These are phyloP conservation scores for Fraxinus floribunda DNA, from an alignment of 305 asterid genomes.

Conservation along the genomic window DNA sequence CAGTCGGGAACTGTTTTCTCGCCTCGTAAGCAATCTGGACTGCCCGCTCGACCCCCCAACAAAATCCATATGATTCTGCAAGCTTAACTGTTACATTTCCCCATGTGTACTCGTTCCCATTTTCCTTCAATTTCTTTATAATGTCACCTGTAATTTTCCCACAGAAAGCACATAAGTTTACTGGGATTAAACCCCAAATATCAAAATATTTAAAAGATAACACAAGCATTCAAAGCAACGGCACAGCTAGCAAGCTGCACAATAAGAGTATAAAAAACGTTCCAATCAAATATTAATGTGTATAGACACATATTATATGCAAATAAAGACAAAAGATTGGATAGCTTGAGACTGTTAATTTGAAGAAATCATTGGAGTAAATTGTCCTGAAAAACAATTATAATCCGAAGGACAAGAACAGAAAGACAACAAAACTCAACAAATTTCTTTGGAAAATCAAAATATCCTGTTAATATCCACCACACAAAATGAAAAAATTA, in stretches of 20 bases:
- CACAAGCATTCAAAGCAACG: not conserved
- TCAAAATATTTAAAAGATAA: not conserved
- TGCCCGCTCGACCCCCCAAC: constrained; percentile 99
- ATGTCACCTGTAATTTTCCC: constrained; percentile 65
- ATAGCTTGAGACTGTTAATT: not conserved
- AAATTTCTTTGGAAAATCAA: not conserved
- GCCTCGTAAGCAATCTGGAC: constrained; percentile 99
- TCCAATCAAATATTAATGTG: not conserved
- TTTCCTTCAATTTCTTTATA: constrained; percentile 81
- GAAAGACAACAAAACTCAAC: not conserved
- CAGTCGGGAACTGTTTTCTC: constrained; percentile 76
- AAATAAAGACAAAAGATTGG: not conserved
- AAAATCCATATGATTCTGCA: constrained; percentile 93
- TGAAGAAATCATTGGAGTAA: not conserved
- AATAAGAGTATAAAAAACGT: not conserved
- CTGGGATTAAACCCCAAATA: not conserved
- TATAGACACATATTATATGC: not conserved
- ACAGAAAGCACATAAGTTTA: constrained; percentile 10
- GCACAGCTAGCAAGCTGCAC: not conserved
- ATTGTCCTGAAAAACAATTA: not conserved
- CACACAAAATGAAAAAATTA: not conserved
- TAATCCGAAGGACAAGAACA: not conserved
- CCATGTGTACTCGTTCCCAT: constrained; percentile 76
- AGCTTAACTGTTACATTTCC: constrained; percentile 89
- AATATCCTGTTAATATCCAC: not conserved